Base-by-base conservation (phyloP, 2,329 filamentous ascomycete genomes). In the Fusarium nodosum region DNA sequence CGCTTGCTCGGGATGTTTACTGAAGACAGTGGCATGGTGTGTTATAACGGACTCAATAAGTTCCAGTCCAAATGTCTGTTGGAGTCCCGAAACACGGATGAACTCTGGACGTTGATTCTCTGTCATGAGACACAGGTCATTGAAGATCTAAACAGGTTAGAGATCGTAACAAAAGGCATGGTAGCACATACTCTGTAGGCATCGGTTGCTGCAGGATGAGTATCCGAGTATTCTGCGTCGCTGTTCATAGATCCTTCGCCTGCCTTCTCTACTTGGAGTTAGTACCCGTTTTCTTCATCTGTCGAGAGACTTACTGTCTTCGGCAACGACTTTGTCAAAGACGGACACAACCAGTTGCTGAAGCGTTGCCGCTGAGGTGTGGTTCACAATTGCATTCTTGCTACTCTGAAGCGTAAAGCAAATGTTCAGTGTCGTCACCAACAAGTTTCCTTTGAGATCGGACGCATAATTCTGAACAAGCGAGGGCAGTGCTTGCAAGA, bases 321-420 rank as follows among this genome's bases (percentile, higher is more conserved):
- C 94, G 8, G 83, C 82, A 1, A 90, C 87, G 3, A 97, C 93
- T 78, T 97, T 96, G 77, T 98, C 96, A 79, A 97, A 98, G 0
- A 97, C 92, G 1, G 93, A 91, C 33, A 96, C 93, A 10, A 98
- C 90, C 16, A 99, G 87, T 79, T 98, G 96, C 79, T 97, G 95
- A 56, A 99, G 83, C 3, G 96, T 98, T n/a, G 96, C 96, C 28
- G 95, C 93, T 12, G 96, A 96, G 2, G 97, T 98, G 74, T 97
- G 97, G 77, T 95, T 97, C 72, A 99, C 94, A 53, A 97, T 94
- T 28, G 91, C 89, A 81, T 94, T 97, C 81, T 97, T 98, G 79
- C 92, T 96, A 59, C 89, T 91, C 80, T 98, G 94, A 50, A 99
- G 82, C 52, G 93, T 91, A 64, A 96, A 96, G 81, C 96, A 98